Base-by-base conservation (phyloP, 2,329 filamentous ascomycete species). In the Aspergillus spinulosporus region DNA sequence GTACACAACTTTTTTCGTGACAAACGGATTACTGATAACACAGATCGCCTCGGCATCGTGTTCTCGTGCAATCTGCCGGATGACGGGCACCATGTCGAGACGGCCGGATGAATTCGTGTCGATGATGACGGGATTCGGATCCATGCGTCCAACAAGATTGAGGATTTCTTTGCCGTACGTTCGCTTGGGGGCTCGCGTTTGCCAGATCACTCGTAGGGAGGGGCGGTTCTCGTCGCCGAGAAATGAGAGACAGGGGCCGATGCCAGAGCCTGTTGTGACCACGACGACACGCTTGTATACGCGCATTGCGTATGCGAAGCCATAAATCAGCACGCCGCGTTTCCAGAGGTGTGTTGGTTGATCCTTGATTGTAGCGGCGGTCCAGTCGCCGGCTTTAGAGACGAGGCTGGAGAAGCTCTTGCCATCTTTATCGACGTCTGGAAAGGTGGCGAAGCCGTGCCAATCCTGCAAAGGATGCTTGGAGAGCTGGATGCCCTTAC, bases 331-430 rank as follows among this genome's bases (percentile, higher is more conserved):
- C 0, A 86, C 78, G 7, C 88, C 88, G 44, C 87, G 83, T 4
- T 87, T 83, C 85, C 86, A 92, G 45, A 91, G 73, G 49, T 81
- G 73, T 0, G 75, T 80, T 1, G 87, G 87, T 2, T 84, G 84
- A 47, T 80, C 77, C 47, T 79, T 74, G 72, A 92, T 90, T 54
- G 83, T 81, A 32, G 78, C 76, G 26, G 76, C 76, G 0, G 88
- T 92, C 88, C 88, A 92, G 73, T 92, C 88, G 21, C 88, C 88
- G 3, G 87, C 88, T 61, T 86, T 87, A 52, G 87, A 89, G 29
- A 92, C 80, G 31, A 92, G 76, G 31, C 88, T 77, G 0, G 86
- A 89, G 73, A 87, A 90, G 11, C 83, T 85, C 52, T 76, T 76
- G 37, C 78, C 73, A 56, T 77, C 76, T 37, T 77, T 73, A 54